Evolutionary conservation across 2,329 filamentous ascomycete genomes (phyloP).

Genomic region (Venturia carpophila): DNA sequence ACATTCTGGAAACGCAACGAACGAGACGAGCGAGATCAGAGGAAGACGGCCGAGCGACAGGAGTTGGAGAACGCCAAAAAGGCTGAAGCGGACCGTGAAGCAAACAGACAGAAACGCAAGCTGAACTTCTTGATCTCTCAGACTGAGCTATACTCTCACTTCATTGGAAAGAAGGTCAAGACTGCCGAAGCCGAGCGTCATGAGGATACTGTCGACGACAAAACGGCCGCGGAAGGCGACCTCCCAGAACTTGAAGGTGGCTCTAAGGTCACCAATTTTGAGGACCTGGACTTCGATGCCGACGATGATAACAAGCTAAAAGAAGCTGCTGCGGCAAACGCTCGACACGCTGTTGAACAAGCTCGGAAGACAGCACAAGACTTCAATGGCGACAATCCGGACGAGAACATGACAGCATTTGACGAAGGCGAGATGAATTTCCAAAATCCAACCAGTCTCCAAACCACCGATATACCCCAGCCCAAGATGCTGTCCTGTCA

Average conservation of each 20-base stretch:
- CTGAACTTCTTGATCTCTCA: constrained; percentile 99
- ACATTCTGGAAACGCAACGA: constrained; percentile 99
- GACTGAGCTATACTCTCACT: constrained; percentile 97
- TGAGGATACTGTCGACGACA: constrained; percentile 59
- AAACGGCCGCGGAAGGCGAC: constrained; percentile 24
- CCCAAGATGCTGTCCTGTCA: constrained; percentile 89
- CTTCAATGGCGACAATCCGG: constrained; percentile 54
- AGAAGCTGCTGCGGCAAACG: constrained; percentile 86
- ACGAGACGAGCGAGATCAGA: constrained; percentile 87
- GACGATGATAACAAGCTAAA: constrained; percentile 79
- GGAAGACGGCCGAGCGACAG: constrained; percentile 89
- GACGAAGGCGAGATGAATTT: constrained; percentile 99
- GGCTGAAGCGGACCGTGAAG: constrained; percentile 94
- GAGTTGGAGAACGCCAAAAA: constrained; percentile 95
- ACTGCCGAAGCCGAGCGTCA: constrained; percentile 89
- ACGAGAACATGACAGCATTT: constrained; percentile 58
- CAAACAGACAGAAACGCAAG: constrained; percentile 94
- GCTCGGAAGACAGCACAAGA: constrained; percentile 86
- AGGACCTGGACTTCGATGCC: constrained; percentile 90
- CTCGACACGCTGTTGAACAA: constrained; percentile 89
- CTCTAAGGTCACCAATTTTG: constrained; percentile 81
- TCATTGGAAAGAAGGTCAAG: constrained; percentile 99
- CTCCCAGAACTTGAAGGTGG: constrained; percentile 27
- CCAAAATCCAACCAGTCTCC: constrained; percentile 92
- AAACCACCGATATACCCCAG: constrained; percentile 88